phyloP scores from a whole-genome alignment of 257 asterid species.

The Solanum pennellii region DNA sequence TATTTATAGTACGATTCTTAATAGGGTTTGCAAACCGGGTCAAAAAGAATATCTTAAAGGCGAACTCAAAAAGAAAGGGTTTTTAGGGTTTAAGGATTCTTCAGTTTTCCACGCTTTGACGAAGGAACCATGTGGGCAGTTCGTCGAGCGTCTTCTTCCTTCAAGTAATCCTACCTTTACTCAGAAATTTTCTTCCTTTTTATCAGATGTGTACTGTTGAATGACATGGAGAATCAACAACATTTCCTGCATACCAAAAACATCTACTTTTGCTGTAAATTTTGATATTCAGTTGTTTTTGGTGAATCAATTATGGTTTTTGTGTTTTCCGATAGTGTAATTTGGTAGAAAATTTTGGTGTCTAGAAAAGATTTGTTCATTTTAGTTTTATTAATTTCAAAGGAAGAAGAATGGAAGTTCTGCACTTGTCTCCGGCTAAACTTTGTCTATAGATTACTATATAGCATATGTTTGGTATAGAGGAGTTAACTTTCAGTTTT shows the following conservation, averaged over 20 bases:
- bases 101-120: not conserved
- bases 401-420: not conserved
- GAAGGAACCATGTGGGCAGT: conserved; percentile 44
- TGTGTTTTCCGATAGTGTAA: not conserved
- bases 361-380: not conserved
- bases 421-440: not conserved
- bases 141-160: conserved; percentile 51
- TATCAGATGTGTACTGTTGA: not conserved
- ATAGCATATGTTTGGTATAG: not conserved
- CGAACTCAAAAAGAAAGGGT: not conserved
- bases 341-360: not conserved
- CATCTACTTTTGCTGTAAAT: not conserved
- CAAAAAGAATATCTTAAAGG: not conserved
- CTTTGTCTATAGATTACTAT: not conserved
- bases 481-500: not conserved
- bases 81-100: conserved; percentile 31
- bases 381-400: not conserved
- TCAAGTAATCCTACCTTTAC: conserved; percentile 25
- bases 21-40: not conserved
- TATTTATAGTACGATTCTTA: no score
- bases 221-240: not conserved
- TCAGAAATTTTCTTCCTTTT: not conserved
- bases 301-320: not conserved
- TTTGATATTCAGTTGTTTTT: not conserved
- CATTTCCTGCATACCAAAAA: not conserved